Evolutionary conservation across 257 asterid genomes (phyloP), one percentile per base, ranked within the genome.

Genomic region (Solanum ossicruentum): DNA sequence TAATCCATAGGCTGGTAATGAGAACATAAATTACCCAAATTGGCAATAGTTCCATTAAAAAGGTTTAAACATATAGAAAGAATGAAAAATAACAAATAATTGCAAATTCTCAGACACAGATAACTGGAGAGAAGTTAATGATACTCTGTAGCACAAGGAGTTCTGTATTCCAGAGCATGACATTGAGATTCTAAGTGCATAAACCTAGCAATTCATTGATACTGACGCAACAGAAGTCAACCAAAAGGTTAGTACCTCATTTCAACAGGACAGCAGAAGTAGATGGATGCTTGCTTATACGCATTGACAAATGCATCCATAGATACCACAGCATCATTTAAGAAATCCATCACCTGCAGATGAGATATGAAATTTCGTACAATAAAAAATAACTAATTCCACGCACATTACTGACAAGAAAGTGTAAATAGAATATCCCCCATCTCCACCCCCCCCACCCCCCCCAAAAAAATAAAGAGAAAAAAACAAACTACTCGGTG

Each of bases 281-380:
- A 92, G 87, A 93, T 83, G 81, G 97, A 96, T 70, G 99, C 95
- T 82, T 84, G 93, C 85, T 93, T 92, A 88, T 95, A 90, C 78
- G 97, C 97, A 87, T 83, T 90, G 85, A 95, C 92, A 86, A 95
- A 95, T 60, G 96, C 93, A 86, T 95, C 98, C 92, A 96, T 86
- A 60, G 98, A 90, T 69, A 95, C 95, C 85, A 96, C 95, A 39
- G 97, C 94, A 83, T 96, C 99, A 87, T 96, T 96, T 83, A 96
- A 88, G 95, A 95, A 96, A 90, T 95, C 99, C 97, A 96, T 95
- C 82, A 95, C 97, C 99, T 96, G 95, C 83, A 87, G 61, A 86
- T 60, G 73, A 20, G 36, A 28, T 21, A 28, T 43, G 55, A 55
- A 9, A 47, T 49, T 56, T 47, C 17, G 21, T 23, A 32, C 60